phyloP scores from a whole-genome alignment of 2,329 filamentous ascomycete genomes.

The Reticulascus tulasneorum region DNA sequence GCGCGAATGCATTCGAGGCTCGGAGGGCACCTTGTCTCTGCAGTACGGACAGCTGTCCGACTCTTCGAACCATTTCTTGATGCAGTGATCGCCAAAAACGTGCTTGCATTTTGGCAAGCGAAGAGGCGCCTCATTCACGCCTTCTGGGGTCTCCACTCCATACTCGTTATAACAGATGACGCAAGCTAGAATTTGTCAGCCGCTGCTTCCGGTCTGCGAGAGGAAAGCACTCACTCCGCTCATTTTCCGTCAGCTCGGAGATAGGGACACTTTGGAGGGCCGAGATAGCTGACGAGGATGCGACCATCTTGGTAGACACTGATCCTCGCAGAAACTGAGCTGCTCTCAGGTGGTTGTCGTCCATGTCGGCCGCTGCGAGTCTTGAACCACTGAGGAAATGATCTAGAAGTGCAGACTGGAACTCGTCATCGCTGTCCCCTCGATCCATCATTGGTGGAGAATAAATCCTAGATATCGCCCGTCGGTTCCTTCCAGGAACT shows the following conservation, averaged over 20 bases:
- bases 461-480: constrained; percentile 5
- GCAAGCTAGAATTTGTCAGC: constrained; percentile 39
- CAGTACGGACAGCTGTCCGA: constrained; percentile 63
- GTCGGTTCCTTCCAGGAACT: not conserved
- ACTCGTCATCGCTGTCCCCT: constrained; percentile 2
- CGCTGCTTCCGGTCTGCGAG: not conserved
- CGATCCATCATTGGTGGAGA: constrained; percentile 7
- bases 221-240: constrained; percentile 40
- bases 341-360: constrained; percentile 32
- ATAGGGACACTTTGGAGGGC: constrained; percentile 44
- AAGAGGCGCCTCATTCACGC: constrained; percentile 51
- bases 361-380: constrained; percentile 6
- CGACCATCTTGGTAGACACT: constrained; percentile 39
- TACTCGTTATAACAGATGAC: constrained; percentile 64
- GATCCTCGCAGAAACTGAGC: constrained; percentile 44
- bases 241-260: constrained; percentile 38
- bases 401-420: constrained; percentile 13
- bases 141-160: constrained; percentile 53
- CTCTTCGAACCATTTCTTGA: constrained; percentile 62
- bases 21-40: constrained; percentile 55
- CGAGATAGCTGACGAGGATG: constrained; percentile 41
- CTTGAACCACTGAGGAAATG: constrained; percentile 1
- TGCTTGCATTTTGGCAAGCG: constrained; percentile 60
- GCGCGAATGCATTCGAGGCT: constrained; percentile 20
- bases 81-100: constrained; percentile 60